These are phyloP conservation scores for Chaetomiaceae sp. DNA, from an alignment of 2,329 filamentous ascomycete species.

Conservation along the genomic window DNA sequence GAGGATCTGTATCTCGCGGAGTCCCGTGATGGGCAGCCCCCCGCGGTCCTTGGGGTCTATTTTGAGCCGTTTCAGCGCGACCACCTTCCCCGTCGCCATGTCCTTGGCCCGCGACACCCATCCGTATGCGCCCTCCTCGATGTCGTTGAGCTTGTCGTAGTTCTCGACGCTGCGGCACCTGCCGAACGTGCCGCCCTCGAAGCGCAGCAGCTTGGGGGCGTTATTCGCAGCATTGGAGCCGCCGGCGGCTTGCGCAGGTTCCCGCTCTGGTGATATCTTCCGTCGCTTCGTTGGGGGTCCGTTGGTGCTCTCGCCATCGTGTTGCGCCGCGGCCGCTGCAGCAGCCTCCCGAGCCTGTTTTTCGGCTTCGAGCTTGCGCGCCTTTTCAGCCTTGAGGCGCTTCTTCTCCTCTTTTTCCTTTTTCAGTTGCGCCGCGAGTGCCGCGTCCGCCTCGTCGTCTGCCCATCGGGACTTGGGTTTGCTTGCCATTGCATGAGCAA, in stretches of 20 bases:
- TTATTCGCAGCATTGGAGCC: slow-evolving; percentile 26
- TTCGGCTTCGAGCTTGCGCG: slow-evolving; percentile 58
- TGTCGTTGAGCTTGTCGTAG: slow-evolving; percentile 91
- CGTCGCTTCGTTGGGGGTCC: slow-evolving; percentile 57
- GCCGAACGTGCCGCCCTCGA: slow-evolving; percentile 62
- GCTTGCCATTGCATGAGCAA: slow-evolving; percentile 46
- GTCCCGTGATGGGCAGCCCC: slow-evolving; percentile 84
- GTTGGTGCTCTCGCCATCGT: slow-evolving; percentile 27
- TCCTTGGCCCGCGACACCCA: slow-evolving; percentile 85
- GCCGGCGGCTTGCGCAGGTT: slow-evolving; percentile 23
- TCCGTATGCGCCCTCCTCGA: slow-evolving; percentile 95
- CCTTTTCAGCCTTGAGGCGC: slow-evolving; percentile 75
- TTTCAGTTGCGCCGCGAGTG: slow-evolving; percentile 65
- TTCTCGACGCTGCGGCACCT: slow-evolving; percentile 73
- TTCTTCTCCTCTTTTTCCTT: slow-evolving; percentile 87
- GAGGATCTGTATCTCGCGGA: slow-evolving; percentile 90
- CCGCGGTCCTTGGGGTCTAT: slow-evolving; percentile 68
- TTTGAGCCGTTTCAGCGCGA: slow-evolving; percentile 92
- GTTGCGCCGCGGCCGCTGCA: slow-evolving; percentile 26
- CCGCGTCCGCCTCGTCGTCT: slow-evolving; percentile 74
- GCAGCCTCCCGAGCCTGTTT: slow-evolving; percentile 33
- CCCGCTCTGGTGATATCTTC: slow-evolving; percentile 48
- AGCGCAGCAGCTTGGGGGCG: slow-evolving; percentile 60
- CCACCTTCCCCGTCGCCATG: slow-evolving; percentile 67
- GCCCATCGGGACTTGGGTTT: slow-evolving; percentile 78